Base-by-base conservation (phyloP, 1,284 basidiomycete species). In the Vanrija sp. region DNA sequence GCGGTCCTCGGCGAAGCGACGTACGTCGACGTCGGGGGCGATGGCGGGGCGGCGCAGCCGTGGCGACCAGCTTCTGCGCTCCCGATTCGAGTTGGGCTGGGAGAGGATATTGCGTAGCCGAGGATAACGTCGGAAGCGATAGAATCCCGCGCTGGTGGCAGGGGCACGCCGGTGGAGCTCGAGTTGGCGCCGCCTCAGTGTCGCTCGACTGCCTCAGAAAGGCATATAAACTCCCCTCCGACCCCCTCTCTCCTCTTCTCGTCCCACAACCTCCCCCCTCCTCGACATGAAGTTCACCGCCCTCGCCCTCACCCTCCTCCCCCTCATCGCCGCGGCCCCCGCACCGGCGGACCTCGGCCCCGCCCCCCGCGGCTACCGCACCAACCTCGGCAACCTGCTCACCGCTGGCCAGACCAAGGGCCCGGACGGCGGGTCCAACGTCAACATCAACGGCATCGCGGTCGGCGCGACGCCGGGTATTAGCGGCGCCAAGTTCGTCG, bases 401-500 rank as follows among this genome's bases (percentile, higher is more conserved):
- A n/a, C 45, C 15, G 28, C 46, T 8, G 38, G 14, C 38, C 26
- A 46, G 25, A 34, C 16, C 25, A 28, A 29, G 14, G 51, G 19
- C 38, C 39, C 39, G 26, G 38, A 40, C 34, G 40, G 16, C 38
- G 38, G 29, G 45, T 12, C 15, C 43, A 45, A 21, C 50, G 43
- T 23, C 18, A 38, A 40, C n/a, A 40, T 47, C 18, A 39, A 46
- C 38, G 39, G n/a, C 38, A 25, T 52, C 26, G n/a, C n/a, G 18
- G 38, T 47, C 25, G 51, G 51, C 38, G 46, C 38, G 18, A 26
- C 23, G 0, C 34, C 46, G 7, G 51, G 39, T n/a, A 34, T 46
- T 26, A 38, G 42, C 26, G 45, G 45, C 45, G 51, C 45, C 38
- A 42, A 42, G 38, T 52, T 46, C 38, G 51, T 52, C 38, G 45